These are phyloP conservation scores for Colletotrichum scovillei DNA, from an alignment of 2,329 filamentous ascomycete genomes.

Conservation along the genomic window DNA sequence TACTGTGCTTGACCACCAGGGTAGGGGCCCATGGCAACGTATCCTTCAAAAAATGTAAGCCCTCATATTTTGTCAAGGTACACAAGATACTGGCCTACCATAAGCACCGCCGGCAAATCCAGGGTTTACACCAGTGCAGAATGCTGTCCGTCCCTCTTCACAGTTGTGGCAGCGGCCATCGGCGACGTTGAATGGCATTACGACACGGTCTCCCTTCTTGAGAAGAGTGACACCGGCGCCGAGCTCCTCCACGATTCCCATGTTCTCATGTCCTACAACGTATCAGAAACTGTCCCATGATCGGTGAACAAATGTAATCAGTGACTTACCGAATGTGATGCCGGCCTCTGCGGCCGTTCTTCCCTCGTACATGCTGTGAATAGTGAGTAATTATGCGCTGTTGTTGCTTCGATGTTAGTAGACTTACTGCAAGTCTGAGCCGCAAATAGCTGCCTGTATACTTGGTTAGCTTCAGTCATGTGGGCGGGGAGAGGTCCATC, in stretches of 20 bases:
- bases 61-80: not conserved
- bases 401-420: not conserved
- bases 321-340: conserved; percentile 64
- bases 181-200: conserved; percentile 74
- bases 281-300: too few relatives aligned
- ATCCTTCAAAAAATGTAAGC: conserved; percentile 45
- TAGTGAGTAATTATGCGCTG: conserved; percentile 38
- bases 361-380: conserved; percentile 71
- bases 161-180: conserved; percentile 73
- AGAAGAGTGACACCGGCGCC: conserved; percentile 70
- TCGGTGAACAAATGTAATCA: too few relatives aligned
- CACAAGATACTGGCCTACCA: conserved; percentile 31
- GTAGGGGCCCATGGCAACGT: conserved; percentile 70
- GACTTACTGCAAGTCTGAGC: conserved; percentile 59
- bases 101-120: conserved; percentile 50
- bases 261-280: conserved; percentile 63
- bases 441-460: conserved; percentile 60
- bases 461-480: not conserved
- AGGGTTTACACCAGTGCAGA: conserved; percentile 67
- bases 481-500: conserved; percentile 36
- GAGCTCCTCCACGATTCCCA: conserved; percentile 67
- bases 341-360: conserved; percentile 71
- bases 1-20: conserved; percentile 68
- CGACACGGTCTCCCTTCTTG: conserved; percentile 72
- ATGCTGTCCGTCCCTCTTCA: conserved; percentile 72